These are phyloP conservation scores for maize (Zea mays) DNA, from an alignment of 176 grass and related monocot species.

Conservation along the genomic window Zm-B73-REFERENCE-NAM-5.0 NC_050097.1:12276001-12276500, in stretches of 20 bases:
- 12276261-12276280: conserved; percentile 41
- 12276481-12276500: not conserved
- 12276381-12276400: conserved; percentile 44
- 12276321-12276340: conserved; percentile 60
- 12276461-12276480: conserved; percentile 46
- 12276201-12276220: conserved; percentile 44
- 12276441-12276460: conserved; percentile 20
- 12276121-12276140: too few relatives aligned
- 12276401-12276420: conserved; percentile 38
- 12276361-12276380: conserved; percentile 51
- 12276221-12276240: conserved; percentile 55
- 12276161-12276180: conserved; percentile 55
- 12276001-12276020: not conserved
- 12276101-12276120: too few relatives aligned
- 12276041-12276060: conserved; percentile 42
- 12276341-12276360: conserved; percentile 4
- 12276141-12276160: conserved; percentile 7
- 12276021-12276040: not conserved
- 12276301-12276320: conserved; percentile 52
- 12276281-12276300: conserved; percentile 6
- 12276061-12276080: not conserved
- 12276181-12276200: conserved; percentile 45
- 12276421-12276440: not conserved
- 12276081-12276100: not conserved
- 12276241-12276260: conserved; percentile 42